Evolutionary conservation across 75 land plant genomes (phyloP), one percentile per base, ranked within the genome.

Genomic region (Picea glauca): DNA sequence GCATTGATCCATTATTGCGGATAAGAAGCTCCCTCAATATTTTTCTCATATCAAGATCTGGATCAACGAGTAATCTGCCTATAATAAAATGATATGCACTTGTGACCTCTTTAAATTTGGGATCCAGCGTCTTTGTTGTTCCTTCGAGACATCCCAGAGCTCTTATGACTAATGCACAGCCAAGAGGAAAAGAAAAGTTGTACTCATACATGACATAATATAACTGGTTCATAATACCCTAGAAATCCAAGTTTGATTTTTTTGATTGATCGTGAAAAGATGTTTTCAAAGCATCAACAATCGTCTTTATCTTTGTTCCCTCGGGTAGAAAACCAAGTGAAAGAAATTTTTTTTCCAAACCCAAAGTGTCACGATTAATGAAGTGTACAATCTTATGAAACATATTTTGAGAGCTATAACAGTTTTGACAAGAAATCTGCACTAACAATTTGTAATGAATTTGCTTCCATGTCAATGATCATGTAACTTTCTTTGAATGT

Each of bases 71-170:
- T 72, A 94, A 89, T 78, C 95, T 88, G 68, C 99, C 99, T 46
- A 96, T 87, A 72, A 96, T 90, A 84, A 84, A 96, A 78, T 97
- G 99, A 80, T 96, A 96, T 80, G 97, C 97, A 83, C 95, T 94
- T 76, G 91, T 93, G 5, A 94, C 85, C 57, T 94, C 99, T 84
- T 89, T 89, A 81, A 96, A 96, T 58, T 85, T 88, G 65, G 99
- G 99, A 88, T 96, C 99, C 59, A 96, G 82, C 57, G 83, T 85
- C 67, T 96, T 96, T 54, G 99, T 97, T 8, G 97, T 96, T 78
- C 99, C 99, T 90, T 96, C 99, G 17, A 96, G 79, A 57, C 97
- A 94, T 76, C 99, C 98, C 63, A 96, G 75, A 3, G 99, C 99
- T 88, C 99, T 89, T 54, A 96, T 87, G 23, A 96, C 99, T 74